Evolutionary conservation across 2,329 filamentous ascomycete genomes (phyloP), one percentile per base, ranked within the genome.

Genomic region (Sporothrix dimorphospora): DNA sequence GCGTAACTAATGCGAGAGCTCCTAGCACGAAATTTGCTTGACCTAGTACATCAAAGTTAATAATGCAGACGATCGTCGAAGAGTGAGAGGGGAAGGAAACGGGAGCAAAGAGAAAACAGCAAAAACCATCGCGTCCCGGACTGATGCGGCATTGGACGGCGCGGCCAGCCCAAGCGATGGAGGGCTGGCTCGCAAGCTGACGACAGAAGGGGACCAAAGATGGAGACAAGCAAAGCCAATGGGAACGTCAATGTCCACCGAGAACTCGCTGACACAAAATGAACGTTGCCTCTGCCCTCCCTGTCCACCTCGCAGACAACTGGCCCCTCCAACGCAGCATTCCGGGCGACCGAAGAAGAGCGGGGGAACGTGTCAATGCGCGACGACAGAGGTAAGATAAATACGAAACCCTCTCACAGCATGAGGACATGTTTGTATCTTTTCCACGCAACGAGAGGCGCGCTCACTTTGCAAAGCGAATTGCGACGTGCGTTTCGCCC

Each of bases 311-410:
- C 63, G 30, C 30, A 3, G 30, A 6, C 30, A 34, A n/a, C 42
- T 66, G 63, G 7, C 16, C 61, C 63, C 63, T 51, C 42, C 30
- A 63, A 63, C 9, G 55, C 69, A 51, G 21, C 69, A 51, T 70
- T 63, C 69, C 69, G 69, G 55, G 69, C 42, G 69, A 49, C 69
- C 69, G 69, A 70, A 70, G 40, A 34, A 51, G 38, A 51, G 34
- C 38, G 55, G 68, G 53, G 53, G 24, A 24, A 40, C 34, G 68
- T 34, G 38, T 42, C 27, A 47, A 30, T 49, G 55, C 42, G 42
- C 53, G 45, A 49, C 24, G 19, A 19, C 51, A 59, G 8, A 38
- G 3, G 55, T 40, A 8, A 45, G 38, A 11, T 27, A 40, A 4
- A 12, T 24, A 3, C 16, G 14, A 59, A 59, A 19, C 53, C 12